Evolutionary conservation across 495 filamentous ascomycete species (phyloP), one percentile per base, ranked within the genome.

Genomic region (Xylaria telfairii): DNA sequence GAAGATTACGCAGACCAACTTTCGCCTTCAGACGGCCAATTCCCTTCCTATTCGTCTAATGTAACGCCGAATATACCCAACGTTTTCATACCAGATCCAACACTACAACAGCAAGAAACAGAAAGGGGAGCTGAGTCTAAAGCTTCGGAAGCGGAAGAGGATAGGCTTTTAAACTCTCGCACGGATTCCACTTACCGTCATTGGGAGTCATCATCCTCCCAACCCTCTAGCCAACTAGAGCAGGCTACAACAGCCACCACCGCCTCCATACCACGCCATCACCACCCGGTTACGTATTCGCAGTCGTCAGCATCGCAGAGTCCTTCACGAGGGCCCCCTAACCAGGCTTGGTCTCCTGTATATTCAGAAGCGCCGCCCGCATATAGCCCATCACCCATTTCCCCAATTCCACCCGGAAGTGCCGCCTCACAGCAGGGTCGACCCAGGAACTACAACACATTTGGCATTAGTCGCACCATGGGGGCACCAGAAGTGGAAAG

Each of bases 331-430:
- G 28, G 15, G 17, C 69, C 70, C 26, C 54, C 61, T 39, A 66
- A 53, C 42, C 56, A 65, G 56, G 64, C 69, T 8, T 56, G 73
- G 44, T 73, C 75, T 2, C 67, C 78, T 41, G 44, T 80, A 67
- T 82, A 80, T 60, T 75, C 76, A 17, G 82, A 86, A 37, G 82
- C 82, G 5, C 84, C 83, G 21, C 84, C 84, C 1, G 83, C 83
- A 0, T 86, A 85, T 69, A 81, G 81, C 3, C 81, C 82, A 6
- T 82, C 79, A 5, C 78, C 82, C 19, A 75, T 73, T 73, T 79
- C 9, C 75, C 80, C 30, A 28, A 28, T 44, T 13, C 66, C 66
- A 60, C 62, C 63, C 34, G 39, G 70, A 13, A 56, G 51, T 4
- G n/a, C n/a, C 1, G 15, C 59, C 15, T 28, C n/a, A 12, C 65